phyloP scores from a whole-genome alignment of 805 yeast species.

The Teunomyces pallodes region DNA sequence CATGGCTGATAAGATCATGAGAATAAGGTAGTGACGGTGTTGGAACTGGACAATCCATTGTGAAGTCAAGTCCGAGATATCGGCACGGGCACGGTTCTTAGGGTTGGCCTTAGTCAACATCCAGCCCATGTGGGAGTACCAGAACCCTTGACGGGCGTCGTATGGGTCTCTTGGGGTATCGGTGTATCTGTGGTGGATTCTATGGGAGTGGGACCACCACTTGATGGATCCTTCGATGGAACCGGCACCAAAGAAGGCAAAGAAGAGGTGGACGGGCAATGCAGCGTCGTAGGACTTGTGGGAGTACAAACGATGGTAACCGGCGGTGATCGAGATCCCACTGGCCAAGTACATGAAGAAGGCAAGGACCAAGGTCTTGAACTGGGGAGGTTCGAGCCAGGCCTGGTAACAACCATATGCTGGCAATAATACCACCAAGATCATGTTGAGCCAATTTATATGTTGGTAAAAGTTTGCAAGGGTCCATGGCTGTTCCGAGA shows the following conservation, averaged over 20 bases:
- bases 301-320: slow-evolving; percentile 78
- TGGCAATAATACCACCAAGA: slow-evolving; percentile 64
- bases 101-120: slow-evolving; percentile 80
- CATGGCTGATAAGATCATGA: slow-evolving; percentile 62
- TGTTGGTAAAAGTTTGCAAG: slow-evolving; percentile 67
- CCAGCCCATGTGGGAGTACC: slow-evolving; percentile 88
- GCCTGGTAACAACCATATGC: slow-evolving; percentile 49
- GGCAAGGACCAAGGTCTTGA: slow-evolving; percentile 53
- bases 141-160: slow-evolving; percentile 79
- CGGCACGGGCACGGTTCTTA: slow-evolving; percentile 77
- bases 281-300: slow-evolving; percentile 71
- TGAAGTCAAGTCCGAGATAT: slow-evolving; percentile 69
- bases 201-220: slow-evolving; percentile 87
- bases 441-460: slow-evolving; percentile 73
- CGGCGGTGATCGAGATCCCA: slow-evolving; percentile 80
- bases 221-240: slow-evolving; percentile 82
- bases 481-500: slow-evolving; percentile 81
- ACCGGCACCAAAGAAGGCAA: slow-evolving; percentile 78
- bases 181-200: slow-evolving; percentile 84
- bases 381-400: slow-evolving; percentile 45
- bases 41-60: slow-evolving; percentile 81
- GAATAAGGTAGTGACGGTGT: slow-evolving; percentile 68
- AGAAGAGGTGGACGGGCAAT: slow-evolving; percentile 58
- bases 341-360: slow-evolving; percentile 53
- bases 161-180: slow-evolving; percentile 83